phyloP scores from a whole-genome alignment of 345 rosid genomes.

The Erysimum cheiranthoides region DNA sequence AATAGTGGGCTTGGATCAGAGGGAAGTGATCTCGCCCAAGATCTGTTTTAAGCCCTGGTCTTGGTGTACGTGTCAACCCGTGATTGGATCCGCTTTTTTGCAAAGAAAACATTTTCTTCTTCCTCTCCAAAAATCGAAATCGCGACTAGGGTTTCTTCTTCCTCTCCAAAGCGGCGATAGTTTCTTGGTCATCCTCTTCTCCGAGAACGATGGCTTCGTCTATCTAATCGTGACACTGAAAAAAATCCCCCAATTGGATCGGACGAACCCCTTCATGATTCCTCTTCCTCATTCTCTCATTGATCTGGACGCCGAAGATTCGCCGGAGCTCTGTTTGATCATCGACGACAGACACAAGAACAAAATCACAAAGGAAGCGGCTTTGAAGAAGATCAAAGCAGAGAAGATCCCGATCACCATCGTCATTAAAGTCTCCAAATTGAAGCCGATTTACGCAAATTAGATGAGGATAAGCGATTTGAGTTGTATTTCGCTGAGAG shows the following conservation, averaged over 20 bases:
- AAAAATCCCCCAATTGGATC: conserved; percentile 58
- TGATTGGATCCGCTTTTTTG: too few species aligned
- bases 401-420: conserved; percentile 55
- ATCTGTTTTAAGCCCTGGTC: too few species aligned
- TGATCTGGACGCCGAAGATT: conserved; percentile 35
- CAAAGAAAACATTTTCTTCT: too few species aligned
- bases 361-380: conserved; percentile 66
- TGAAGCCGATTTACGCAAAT: conserved; percentile 27
- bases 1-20: too few species aligned
- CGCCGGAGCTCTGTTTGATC: conserved; percentile 64
- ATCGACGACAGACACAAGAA: conserved; percentile 74
- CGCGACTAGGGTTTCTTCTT: too few species aligned
- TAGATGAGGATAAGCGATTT: conserved; percentile 6
- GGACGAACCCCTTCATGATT: conserved; percentile 59
- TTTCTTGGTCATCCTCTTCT: too few species aligned
- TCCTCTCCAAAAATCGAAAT: too few species aligned
- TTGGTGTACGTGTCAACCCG: too few species aligned
- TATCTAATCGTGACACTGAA: conserved; percentile 66
- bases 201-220: conserved; percentile 56
- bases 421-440: conserved; percentile 65
- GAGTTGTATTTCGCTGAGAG: conserved; percentile 44
- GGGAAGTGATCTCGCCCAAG: too few species aligned
- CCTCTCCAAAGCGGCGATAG: too few species aligned
- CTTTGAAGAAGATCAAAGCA: conserved; percentile 62
- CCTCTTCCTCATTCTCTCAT: conserved; percentile 62